Conservation (phyloP, 176 grass and related monocot genomes). For the Cymbopogon citratus region DNA sequence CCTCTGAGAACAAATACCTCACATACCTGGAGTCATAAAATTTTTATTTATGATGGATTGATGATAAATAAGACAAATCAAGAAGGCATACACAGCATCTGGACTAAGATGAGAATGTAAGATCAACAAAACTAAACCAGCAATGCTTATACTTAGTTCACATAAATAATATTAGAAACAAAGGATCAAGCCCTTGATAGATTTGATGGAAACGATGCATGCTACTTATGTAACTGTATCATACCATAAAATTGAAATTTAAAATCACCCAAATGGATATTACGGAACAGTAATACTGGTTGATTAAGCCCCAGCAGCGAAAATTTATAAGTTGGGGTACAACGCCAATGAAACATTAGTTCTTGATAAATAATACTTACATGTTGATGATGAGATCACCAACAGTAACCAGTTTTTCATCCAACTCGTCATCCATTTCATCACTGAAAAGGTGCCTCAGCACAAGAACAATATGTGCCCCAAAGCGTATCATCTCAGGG, state of each 20-base stretch:
- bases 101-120: not conserved
- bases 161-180: not conserved
- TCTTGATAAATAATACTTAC: slow-evolving; percentile 45
- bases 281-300: not conserved
- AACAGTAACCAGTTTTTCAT: slow-evolving; percentile 73
- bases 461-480: slow-evolving; percentile 89
- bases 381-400: slow-evolving; percentile 82
- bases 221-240: not conserved
- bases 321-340: not conserved
- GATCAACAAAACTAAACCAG: not conserved
- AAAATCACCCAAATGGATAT: not conserved
- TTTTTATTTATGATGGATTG: not conserved
- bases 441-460: slow-evolving; percentile 71
- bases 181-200: not conserved
- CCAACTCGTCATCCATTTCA: slow-evolving; percentile 71
- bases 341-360: not conserved
- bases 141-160: not conserved
- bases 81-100: slow-evolving; percentile 1
- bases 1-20: slow-evolving; percentile 85
- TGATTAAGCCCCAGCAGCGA: not conserved
- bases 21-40: slow-evolving; percentile 67
- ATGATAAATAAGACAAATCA: slow-evolving; percentile 4
- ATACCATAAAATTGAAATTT: not conserved
- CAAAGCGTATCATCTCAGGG: slow-evolving; percentile 84
- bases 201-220: not conserved